Conservation (phyloP, 2,329 filamentous ascomycete genomes). For the Geosmithia morbida region DNA sequence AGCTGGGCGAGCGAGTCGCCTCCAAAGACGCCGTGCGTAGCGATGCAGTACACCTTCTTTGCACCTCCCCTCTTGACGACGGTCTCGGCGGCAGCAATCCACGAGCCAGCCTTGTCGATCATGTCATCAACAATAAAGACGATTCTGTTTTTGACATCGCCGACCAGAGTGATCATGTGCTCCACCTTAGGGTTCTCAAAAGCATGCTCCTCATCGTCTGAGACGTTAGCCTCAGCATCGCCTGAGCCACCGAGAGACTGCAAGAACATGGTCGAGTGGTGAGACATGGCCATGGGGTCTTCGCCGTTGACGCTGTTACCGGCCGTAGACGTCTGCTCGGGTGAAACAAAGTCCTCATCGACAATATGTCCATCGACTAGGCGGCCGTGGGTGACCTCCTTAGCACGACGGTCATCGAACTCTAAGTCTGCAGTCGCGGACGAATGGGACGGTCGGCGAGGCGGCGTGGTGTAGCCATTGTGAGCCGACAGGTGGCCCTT, state of each 20-base stretch:
- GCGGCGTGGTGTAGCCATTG: slow-evolving; percentile 7
- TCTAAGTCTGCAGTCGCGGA: slow-evolving; percentile 25
- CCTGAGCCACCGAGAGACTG: slow-evolving; percentile 67
- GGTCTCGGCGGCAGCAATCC: slow-evolving; percentile 94
- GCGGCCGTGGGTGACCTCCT: slow-evolving; percentile 82
- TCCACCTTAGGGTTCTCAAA: slow-evolving; percentile 69
- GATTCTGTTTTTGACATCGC: slow-evolving; percentile 74
- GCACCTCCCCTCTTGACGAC: slow-evolving; percentile 86
- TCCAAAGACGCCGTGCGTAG: slow-evolving; percentile 89
- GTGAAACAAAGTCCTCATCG: slow-evolving; percentile 80
- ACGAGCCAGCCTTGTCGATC: slow-evolving; percentile 94
- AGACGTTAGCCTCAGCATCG: slow-evolving; percentile 59
- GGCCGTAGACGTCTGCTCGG: slow-evolving; percentile 50
- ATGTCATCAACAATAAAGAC: slow-evolving; percentile 98
- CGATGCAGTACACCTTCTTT: slow-evolving; percentile 93
- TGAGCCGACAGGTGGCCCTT: slow-evolving; percentile 1
- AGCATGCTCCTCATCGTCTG: slow-evolving; percentile 89
- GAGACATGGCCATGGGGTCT: slow-evolving; percentile 69
- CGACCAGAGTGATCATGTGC: slow-evolving; percentile 94
- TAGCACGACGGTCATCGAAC: slow-evolving; percentile 68
- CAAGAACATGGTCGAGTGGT: slow-evolving; percentile 68
- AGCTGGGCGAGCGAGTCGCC: slow-evolving; percentile 81
- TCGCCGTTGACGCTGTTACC: slow-evolving; percentile 52
- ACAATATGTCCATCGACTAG: slow-evolving; percentile 92
- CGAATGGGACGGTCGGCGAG: slow-evolving; percentile 11